These are phyloP conservation scores for Pleurotus giganteus DNA, from an alignment of 768 basidiomycete genomes.

Conservation along the genomic window DNA sequence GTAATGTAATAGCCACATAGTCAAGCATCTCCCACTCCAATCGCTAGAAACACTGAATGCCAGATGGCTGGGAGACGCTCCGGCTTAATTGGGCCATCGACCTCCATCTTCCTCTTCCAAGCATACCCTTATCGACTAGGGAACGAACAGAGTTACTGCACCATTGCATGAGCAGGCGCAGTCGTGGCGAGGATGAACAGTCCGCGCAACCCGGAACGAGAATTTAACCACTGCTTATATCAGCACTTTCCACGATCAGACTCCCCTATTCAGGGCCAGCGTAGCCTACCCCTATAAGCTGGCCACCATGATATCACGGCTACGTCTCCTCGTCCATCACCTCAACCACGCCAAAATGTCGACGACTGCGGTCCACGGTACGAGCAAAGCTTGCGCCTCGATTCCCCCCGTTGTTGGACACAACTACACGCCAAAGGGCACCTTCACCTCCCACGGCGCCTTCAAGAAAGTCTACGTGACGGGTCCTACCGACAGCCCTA, in stretches of 20 bases:
- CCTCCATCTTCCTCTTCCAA: conserved; percentile 39
- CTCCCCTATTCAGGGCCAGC: not conserved
- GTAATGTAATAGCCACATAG: conserved; percentile 67
- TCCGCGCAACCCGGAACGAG: conserved; percentile 15
- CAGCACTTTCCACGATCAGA: not conserved
- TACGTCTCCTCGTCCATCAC: conserved; percentile 39
- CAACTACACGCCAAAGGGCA: conserved; percentile 51
- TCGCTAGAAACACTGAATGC: conserved; percentile 32
- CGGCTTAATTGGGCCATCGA: conserved; percentile 79
- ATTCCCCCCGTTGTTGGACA: conserved; percentile 50
- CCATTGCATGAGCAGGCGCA: conserved; percentile 21
- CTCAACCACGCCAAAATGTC: conserved; percentile 33
- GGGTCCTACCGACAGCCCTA: conserved; percentile 45
- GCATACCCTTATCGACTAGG: conserved; percentile 52
- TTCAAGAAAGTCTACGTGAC: conserved; percentile 53
- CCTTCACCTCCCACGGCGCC: conserved; percentile 42
- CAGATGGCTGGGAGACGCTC: conserved; percentile 51
- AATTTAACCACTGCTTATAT: conserved; percentile 7
- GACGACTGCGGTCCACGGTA: conserved; percentile 33
- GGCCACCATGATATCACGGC: conserved; percentile 24
- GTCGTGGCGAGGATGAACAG: conserved; percentile 38
- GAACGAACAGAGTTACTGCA: conserved; percentile 58
- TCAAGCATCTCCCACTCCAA: conserved; percentile 63
- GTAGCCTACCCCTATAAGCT: not conserved
- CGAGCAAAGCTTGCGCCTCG: conserved; percentile 48